Base-by-base conservation (phyloP, 139 green algal genomes). In the Chlorella ohadii region DNA sequence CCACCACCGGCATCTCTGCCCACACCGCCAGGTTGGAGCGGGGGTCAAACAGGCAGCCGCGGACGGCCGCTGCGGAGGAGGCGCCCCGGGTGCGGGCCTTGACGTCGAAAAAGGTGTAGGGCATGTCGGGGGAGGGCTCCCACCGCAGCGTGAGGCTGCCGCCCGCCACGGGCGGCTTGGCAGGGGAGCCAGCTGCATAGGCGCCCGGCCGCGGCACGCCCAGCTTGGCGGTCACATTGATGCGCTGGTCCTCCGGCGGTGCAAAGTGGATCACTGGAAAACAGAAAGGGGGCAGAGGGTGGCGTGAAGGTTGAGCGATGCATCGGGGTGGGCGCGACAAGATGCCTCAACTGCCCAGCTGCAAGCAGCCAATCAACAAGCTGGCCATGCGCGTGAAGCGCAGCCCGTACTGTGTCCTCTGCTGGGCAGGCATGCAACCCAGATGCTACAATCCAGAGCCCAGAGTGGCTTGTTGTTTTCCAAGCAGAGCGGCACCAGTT, bases 31-130 rank as follows among this genome's bases (percentile, higher is more conserved):
- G 72, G 3, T 90, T 83, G 17, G 63, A 78, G 59, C 27, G 20
- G 15, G 87, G 72, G 73, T 93, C 88, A 56, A 96, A 92, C 51
- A 87, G 81, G 87, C 90, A 93, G 19, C 56, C 90, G 0, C 93
- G 87, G 64, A 92, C 27, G 17, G 68, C 78, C 33, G 89, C 89
- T 7, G 81, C 74, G 34, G 79, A 79, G 44, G 72, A 72, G 4
- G 78, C 64, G 78, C 83, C 84, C 20, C 75, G 51, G 23, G 73
- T 77, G 67, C 72, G 68, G 0, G 91, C 92, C 77, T 91, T 94
- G 34, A 95, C 66, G 64, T 95, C 92, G 1, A 92, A 22, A 65
- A 95, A 95, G 78, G 81, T 92, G 38, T 74, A 89, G 16, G 84
- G 87, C 12, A 79, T 34, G 28, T 73, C 55, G 3, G 85, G 77